A percentile compares a stretch with the other conserved stretches of the same genome.
Conservation (phyloP, 768 basidiomycete species). For the Cystobasidium ongulense region DNA sequence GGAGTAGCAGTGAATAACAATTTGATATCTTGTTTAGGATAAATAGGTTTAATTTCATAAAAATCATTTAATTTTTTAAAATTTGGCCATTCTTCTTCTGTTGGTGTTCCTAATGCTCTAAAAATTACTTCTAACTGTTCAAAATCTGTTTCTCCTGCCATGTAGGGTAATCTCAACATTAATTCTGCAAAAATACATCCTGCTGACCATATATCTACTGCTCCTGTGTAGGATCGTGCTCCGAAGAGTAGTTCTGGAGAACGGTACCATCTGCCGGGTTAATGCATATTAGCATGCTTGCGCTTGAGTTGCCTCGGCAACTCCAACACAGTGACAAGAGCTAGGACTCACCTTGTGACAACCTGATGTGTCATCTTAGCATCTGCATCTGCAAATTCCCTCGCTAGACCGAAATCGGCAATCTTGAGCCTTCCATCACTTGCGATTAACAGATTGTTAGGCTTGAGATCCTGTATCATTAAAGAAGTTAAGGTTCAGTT, state of each 20-base stretch:
- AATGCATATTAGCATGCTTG: not conserved
- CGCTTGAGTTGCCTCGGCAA: too few species aligned
- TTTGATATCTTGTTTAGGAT: conserved; percentile 70
- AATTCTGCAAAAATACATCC: conserved; percentile 97
- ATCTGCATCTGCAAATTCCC: conserved; percentile 90
- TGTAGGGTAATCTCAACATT: conserved; percentile 89
- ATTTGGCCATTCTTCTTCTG: conserved; percentile 95
- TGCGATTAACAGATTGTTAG: conserved; percentile 92
- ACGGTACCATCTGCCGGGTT: conserved; percentile 77
- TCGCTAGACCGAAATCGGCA: conserved; percentile 95
- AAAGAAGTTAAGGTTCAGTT: too few species aligned
- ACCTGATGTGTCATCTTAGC: conserved; percentile 98
- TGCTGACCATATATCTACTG: conserved; percentile 90
- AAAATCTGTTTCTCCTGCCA: conserved; percentile 91
- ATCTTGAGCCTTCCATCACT: conserved; percentile 86
- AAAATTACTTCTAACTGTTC: conserved; percentile 93
- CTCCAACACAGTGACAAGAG: conserved; percentile 3
- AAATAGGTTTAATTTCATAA: conserved; percentile 65
- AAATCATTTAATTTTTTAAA: conserved; percentile 86
- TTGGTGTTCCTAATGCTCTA: conserved; percentile 86
- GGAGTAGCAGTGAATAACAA: conserved; percentile 86
- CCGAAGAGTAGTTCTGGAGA: conserved; percentile 93
- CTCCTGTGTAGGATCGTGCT: conserved; percentile 93
- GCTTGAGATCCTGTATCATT: conserved; percentile 75
- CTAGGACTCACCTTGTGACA: conserved; percentile 68